Evolutionary conservation across 257 asterid species (phyloP), one percentile per base, ranked within the genome.

Genomic region (Ophiorrhiza pumila): DNA sequence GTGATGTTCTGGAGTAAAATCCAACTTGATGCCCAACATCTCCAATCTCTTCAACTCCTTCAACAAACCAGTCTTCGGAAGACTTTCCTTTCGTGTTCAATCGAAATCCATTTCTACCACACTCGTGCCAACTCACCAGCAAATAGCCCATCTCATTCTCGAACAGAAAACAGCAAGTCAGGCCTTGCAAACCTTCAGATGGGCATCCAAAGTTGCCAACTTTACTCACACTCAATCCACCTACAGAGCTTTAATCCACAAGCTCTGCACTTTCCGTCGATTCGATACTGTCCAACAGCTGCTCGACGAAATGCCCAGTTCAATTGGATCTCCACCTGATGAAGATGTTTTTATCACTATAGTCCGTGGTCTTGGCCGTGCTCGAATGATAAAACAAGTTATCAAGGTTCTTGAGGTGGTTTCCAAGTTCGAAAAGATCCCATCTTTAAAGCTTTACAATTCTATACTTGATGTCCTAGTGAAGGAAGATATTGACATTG

Each of bases 301-400:
- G 87, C 92, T 95, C 80, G 98, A 92, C 14, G 96, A 95, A 95
- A 95, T 95, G 95, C 92, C 89, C 47, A 77, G 80, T 71, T 80
- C 83, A 60, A 82, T 82, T 61, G 91, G 88, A 37, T 72, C 72
- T 34, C 41, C 80, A 50, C 92, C 96, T 0, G 91, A 87, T 72
- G 98, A 92, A 13, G 97, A 82, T 80, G 86, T 87, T 76, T 92
- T 95, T 61, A 66, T 92, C 62, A 95, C 98, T 0, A 27, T 92
- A 1, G 92, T 79, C 15, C 97, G 97, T 7, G 96, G 97, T 9
- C 82, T 80, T n/a, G 97, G 90, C 42, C 90, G 92, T 61, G 92
- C 91, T 68, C 76, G 79, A 79, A 90, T 80, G 92, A 81, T 78
- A 42, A 86, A 81, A 71, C 86, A 89, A 77, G 96, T 81, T 52